Conservation (phyloP, 129 eudicot genomes). For the Ambrosia trifida region DNA sequence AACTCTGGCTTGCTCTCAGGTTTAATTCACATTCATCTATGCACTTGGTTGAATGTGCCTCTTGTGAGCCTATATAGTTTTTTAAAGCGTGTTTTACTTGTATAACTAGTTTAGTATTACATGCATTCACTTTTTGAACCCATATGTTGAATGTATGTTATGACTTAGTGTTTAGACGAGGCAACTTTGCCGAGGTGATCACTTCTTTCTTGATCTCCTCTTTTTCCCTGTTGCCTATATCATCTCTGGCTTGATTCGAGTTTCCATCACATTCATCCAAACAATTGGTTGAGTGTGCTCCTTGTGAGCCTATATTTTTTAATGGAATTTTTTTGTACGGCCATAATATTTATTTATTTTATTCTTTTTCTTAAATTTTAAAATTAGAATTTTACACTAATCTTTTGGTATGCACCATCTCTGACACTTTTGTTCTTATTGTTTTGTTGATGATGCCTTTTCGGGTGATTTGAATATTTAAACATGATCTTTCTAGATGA, state of each 20-base stretch:
- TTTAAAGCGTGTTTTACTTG: background rate
- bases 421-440: background rate
- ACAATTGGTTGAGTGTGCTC: slow-evolving; percentile 17
- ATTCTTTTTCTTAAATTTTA: no score
- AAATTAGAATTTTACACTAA: background rate
- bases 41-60: slow-evolving; percentile 22
- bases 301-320: slow-evolving; percentile 30
- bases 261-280: slow-evolving; percentile 13
- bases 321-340: background rate
- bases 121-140: background rate
- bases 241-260: background rate
- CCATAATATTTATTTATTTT: background rate
- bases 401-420: background rate
- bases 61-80: slow-evolving; percentile 9
- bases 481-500: slow-evolving; percentile 38
- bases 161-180: background rate
- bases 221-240: slow-evolving; percentile 18
- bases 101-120: background rate
- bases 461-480: background rate
- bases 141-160: background rate
- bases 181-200: slow-evolving; percentile 17
- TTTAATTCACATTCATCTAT: background rate
- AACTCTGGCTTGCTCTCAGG: slow-evolving; percentile 25
- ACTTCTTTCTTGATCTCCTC: background rate
- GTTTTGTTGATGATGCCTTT: background rate